Evolutionary conservation across 116 monocot genomes (phyloP), one percentile per base, ranked within the genome.

Genomic region (Iris pallida): DNA sequence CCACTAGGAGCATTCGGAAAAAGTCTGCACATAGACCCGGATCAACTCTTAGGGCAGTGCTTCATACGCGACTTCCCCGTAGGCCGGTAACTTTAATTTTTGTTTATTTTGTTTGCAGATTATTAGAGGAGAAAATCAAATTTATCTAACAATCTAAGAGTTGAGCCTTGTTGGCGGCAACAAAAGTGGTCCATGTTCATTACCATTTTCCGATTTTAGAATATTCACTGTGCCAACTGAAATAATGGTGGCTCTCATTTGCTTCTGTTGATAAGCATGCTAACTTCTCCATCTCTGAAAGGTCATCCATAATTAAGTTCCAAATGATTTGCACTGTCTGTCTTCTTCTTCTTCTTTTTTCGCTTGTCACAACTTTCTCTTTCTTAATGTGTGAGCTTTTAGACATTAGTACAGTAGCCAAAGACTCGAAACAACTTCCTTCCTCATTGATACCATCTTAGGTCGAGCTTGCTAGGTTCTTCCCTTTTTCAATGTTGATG

Each of bases 251-350:
- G 56, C 65, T 53, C 7, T 19, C 73, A 77, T 66, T 74, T 17
- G 68, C 53, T 71, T 81, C 80, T 51, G 79, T 45, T 55, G 90
- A 70, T 41, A 69, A 57, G 57, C 80, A 87, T 61, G 87, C 85
- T 55, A 91, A 67, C 63, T 41, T 84, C 76, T 91, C 91, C 87
- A 91, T 91, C 69, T 91, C 91, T 11, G 87, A 61, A 73, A 91
- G 87, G 62, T 91, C 91, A 74, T 91, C 91, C 87, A 91, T 84
- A 60, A 91, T 42, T n/a, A n/a, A 71, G 85, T 66, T 87, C 82
- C 74, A 87, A 69, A 42, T 79, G 64, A 59, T 67, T 77, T 8
- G 76, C 63, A 70, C 73, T 75, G 1, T 72, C 82, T 13, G 45
- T 63, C 61, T 68, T 87, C 17, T 68, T 71, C 30, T 55, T 18